Conservation (phyloP, 495 filamentous ascomycete species). For the Aspergillus ellipticus region DNA sequence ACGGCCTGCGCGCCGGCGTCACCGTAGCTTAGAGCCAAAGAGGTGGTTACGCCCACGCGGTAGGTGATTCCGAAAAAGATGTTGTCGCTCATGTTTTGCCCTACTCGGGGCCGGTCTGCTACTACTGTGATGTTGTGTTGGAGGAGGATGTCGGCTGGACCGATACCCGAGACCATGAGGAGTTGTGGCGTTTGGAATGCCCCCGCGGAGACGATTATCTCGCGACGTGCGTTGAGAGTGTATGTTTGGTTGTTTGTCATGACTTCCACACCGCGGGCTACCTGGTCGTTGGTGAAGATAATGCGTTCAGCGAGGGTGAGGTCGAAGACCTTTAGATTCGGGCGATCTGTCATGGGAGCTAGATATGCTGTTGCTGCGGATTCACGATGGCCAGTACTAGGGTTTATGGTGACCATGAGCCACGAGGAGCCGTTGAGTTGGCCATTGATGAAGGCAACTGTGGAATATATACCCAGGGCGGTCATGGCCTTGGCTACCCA, state of each 20-base stretch:
- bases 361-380: slow-evolving; percentile 31
- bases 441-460: slow-evolving; percentile 15
- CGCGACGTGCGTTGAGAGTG: slow-evolving; percentile 33
- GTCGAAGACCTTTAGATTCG: slow-evolving; percentile 4
- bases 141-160: slow-evolving; percentile 31
- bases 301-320: slow-evolving; percentile 14
- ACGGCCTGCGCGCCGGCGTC: background rate
- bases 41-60: slow-evolving; percentile 19
- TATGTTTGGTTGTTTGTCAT: slow-evolving; percentile 18
- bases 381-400: slow-evolving; percentile 14
- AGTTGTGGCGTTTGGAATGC: slow-evolving; percentile 48
- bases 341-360: background rate
- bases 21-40: background rate
- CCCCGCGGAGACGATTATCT: slow-evolving; percentile 47
- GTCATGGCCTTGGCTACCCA: slow-evolving; percentile 27
- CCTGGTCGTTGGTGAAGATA: slow-evolving; percentile 19
- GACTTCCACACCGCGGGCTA: slow-evolving; percentile 35
- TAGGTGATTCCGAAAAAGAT: slow-evolving; percentile 18
- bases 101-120: slow-evolving; percentile 41
- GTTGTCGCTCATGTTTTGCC: slow-evolving; percentile 44
- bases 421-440: slow-evolving; percentile 36
- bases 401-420: slow-evolving; percentile 27
- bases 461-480: slow-evolving; percentile 27
- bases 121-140: slow-evolving; percentile 35
- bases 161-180: slow-evolving; percentile 23